Percentiles rank a stretch among this genome's conserved stretches.
These are phyloP conservation scores for Crithidia sp. DNA, from an alignment of 208 protist genomes.

Conservation along the genomic window DNA sequence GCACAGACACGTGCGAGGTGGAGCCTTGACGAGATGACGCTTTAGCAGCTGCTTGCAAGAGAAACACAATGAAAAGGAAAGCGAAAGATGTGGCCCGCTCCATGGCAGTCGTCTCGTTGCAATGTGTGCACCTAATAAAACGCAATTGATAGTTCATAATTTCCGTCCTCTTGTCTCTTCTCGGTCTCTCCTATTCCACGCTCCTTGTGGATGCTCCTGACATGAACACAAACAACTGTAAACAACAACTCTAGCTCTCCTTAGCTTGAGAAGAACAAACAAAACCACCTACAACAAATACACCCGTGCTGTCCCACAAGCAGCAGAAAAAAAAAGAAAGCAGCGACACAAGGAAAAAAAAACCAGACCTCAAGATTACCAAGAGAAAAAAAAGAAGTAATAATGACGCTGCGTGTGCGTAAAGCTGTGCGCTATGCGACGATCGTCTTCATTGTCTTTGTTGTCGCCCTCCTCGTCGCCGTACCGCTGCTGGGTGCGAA, in stretches of 20 bases:
- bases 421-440: constrained; percentile 5
- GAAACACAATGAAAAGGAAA: too few relatives aligned
- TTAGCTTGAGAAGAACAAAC: not conserved
- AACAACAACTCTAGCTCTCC: not conserved
- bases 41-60: too few relatives aligned
- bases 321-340: not conserved
- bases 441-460: constrained; percentile 9
- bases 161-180: too few relatives aligned
- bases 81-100: too few relatives aligned
- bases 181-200: too few relatives aligned
- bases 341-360: not conserved
- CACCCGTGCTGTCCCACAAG: not conserved
- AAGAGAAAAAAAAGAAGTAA: not conserved
- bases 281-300: not conserved
- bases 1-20: too few relatives aligned
- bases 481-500: not conserved
- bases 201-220: too few relatives aligned
- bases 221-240: too few relatives aligned
- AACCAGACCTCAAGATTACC: not conserved
- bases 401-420: not conserved
- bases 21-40: too few relatives aligned
- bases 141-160: too few relatives aligned
- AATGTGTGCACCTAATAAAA: too few relatives aligned
- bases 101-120: too few relatives aligned
- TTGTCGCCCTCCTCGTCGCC: not conserved